These are phyloP conservation scores for Heteromeles arbutifolia DNA, from an alignment of 306 rosid species.

Conservation along the genomic window DNA sequence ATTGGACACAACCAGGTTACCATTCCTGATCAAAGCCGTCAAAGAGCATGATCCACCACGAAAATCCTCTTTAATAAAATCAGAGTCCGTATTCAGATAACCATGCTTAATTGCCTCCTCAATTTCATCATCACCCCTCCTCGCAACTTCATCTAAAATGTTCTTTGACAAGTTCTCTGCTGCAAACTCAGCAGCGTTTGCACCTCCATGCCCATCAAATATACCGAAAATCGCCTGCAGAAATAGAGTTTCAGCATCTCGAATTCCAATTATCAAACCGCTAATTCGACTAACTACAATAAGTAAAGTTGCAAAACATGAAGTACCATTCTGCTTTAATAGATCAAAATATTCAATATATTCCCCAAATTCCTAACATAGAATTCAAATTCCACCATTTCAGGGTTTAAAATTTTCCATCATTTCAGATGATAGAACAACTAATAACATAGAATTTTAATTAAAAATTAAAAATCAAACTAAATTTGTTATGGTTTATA, in stretches of 20 bases:
- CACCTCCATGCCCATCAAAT: slow-evolving; percentile 96
- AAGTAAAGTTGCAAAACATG: neutral
- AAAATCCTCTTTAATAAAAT: slow-evolving; percentile 61
- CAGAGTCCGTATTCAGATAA: slow-evolving; percentile 74
- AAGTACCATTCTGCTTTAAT: neutral
- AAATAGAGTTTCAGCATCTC: slow-evolving; percentile 5
- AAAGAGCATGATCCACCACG: slow-evolving; percentile 85
- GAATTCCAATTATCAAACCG: slow-evolving; percentile 11
- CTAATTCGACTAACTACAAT: neutral
- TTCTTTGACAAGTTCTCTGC: slow-evolving; percentile 68
- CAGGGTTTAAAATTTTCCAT: neutral
- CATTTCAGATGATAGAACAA: neutral
- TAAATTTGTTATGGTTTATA: neutral
- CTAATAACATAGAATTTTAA: neutral
- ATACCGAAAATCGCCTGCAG: slow-evolving; percentile 85
- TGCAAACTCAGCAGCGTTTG: slow-evolving; percentile 78
- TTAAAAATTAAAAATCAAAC: neutral
- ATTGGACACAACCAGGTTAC: slow-evolving; percentile 70
- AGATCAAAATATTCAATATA: neutral
- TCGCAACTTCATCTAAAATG: slow-evolving; percentile 49
- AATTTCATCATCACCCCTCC: slow-evolving; percentile 34
- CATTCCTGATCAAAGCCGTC: slow-evolving; percentile 69
- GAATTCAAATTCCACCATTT: neutral
- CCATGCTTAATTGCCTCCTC: slow-evolving; percentile 76
- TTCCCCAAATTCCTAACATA: neutral